These are phyloP conservation scores for Alternaria postmessia DNA, from an alignment of 2,329 filamentous ascomycete species.

Conservation along the genomic window DNA sequence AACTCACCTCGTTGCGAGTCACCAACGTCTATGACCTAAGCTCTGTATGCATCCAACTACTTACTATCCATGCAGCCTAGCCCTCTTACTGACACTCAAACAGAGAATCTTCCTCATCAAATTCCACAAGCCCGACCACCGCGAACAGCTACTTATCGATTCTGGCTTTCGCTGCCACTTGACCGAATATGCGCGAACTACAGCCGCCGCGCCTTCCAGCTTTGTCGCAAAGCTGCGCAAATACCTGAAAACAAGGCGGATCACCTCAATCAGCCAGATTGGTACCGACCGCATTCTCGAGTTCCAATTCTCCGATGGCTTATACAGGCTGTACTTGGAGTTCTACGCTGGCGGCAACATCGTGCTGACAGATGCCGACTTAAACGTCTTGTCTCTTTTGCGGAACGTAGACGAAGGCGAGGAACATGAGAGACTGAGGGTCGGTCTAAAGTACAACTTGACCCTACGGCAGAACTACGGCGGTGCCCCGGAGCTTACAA, in stretches of 20 bases:
- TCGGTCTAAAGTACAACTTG: conserved; percentile 80
- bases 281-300: conserved; percentile 95
- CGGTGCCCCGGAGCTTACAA: conserved; percentile 77
- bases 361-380: conserved; percentile 84
- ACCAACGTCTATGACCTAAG: conserved; percentile 97
- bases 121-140: conserved; percentile 87
- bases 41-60: conserved; percentile 59
- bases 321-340: conserved; percentile 87
- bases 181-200: conserved; percentile 87
- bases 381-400: conserved; percentile 82
- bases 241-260: conserved; percentile 82
- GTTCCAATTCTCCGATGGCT: conserved; percentile 89
- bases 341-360: conserved; percentile 98
- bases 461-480: conserved; percentile 84
- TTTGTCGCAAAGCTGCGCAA: conserved; percentile 90
- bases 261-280: conserved; percentile 83
- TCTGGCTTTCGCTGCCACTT: conserved; percentile 96
- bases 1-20: conserved; percentile 79
- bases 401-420: conserved; percentile 82
- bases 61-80: conserved; percentile 12
- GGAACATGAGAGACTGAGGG: conserved; percentile 81
- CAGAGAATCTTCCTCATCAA: conserved; percentile 92
- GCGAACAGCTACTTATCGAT: conserved; percentile 90
- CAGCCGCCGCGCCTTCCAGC: conserved; percentile 80
- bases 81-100: conserved; percentile 29